Base-by-base conservation (phyloP, 2,329 filamentous ascomycete species). In the Lasiodiplodia gonubiensis region DNA sequence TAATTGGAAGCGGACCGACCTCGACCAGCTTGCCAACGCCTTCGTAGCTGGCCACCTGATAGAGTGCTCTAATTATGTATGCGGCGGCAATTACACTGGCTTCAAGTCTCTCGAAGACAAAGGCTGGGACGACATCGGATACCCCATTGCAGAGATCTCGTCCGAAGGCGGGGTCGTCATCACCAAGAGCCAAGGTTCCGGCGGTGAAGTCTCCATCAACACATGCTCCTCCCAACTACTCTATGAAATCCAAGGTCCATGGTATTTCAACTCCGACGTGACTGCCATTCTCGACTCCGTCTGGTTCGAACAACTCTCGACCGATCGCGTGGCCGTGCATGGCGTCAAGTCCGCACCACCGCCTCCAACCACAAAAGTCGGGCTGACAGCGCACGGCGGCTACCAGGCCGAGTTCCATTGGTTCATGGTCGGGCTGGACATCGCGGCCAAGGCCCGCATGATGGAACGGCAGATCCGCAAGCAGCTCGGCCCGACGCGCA, bases 221-320 rank as follows among this genome's bases (percentile, higher is more conserved):
- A 71, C 68, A 3, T 69, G 64, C 37, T 68, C 70, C 37, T 70
- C 69, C 2, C 70, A 70, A 14, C 61, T 72, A 2, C 57, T 71
- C 6, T 71, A 70, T 53, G 70, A 71, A 55, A 71, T 71, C 46
- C 70, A 72, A 59, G 85, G 85, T 5, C 83, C 83, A 0, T 83
- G 81, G 79, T 88, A 88, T 72, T 85, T 81, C 78, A 87, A 87
- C 75, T 84, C 82, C 0, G 86, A 88, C 69, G 85, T 87, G 35
- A 86, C 83, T 0, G 86, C 86, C 0, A 71, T 85, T 16, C 75
- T 88, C 16, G 76, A 81, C 55, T 76, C 81, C n/a, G 76, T 87
- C 46, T 81, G 79, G 67, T 85, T 89, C 68, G 81, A 85, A 55
- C 81, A 88, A 64, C 67, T 84, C 5, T 81, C 80, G 1, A 74